These are phyloP conservation scores for Phytophthora tubulina DNA, from an alignment of 352 stramenopile species.

Conservation along the genomic window DNA sequence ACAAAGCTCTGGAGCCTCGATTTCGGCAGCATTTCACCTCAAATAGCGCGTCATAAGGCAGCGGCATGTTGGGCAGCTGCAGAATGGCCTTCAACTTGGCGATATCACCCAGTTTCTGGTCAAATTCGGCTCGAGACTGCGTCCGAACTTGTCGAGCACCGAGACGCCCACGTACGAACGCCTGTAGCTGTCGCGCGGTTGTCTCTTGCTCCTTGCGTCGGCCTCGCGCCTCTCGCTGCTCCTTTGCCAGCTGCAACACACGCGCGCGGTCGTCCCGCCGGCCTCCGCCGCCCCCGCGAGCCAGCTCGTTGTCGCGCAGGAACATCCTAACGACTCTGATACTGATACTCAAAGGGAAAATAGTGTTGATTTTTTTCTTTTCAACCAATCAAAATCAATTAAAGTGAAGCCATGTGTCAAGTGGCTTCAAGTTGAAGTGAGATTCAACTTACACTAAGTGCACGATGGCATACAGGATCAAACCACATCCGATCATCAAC, in stretches of 20 bases:
- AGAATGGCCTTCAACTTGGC: constrained; percentile 61
- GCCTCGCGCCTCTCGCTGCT: constrained; percentile 54
- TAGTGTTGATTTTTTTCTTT: neutral
- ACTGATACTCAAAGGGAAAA: constrained; percentile 4
- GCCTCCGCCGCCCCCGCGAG: constrained; percentile 22
- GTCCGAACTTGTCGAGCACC: constrained; percentile 24
- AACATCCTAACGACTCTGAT: constrained; percentile 46
- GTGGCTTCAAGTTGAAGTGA: constrained; percentile 23
- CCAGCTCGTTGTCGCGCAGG: constrained; percentile 59
- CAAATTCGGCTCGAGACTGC: constrained; percentile 45
- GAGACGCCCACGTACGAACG: constrained; percentile 55
- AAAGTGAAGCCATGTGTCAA: constrained; percentile 9
- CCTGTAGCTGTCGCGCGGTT: constrained; percentile 49
- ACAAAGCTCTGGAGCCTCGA: neutral
- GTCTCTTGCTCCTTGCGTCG: constrained; percentile 50
- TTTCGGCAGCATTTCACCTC: constrained; percentile 36
- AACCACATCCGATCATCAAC: constrained; percentile 82
- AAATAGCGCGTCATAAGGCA: constrained; percentile 63
- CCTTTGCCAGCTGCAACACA: constrained; percentile 64
- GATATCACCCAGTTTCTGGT: constrained; percentile 70
- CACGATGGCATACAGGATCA: constrained; percentile 80
- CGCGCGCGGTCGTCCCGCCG: constrained; percentile 50
- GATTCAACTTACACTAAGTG: constrained; percentile 15
- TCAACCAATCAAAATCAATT: constrained; percentile 31
- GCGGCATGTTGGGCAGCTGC: constrained; percentile 55